Conservation (phyloP, 129 eudicot species). For the Pulicaria dysenterica region DNA sequence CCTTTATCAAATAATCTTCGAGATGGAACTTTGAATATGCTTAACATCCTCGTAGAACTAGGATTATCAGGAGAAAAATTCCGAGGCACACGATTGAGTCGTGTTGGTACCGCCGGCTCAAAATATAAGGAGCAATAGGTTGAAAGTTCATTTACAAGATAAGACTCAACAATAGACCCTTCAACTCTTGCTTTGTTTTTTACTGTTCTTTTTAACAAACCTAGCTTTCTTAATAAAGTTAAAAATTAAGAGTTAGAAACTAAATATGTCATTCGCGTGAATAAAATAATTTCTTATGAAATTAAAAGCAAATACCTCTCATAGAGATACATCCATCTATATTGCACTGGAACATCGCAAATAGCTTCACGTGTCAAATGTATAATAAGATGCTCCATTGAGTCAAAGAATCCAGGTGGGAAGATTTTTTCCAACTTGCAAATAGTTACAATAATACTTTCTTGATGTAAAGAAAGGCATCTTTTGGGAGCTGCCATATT, state of each 20-base stretch:
- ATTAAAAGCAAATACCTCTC: not conserved
- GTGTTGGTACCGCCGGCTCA: not conserved
- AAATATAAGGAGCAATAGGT: not conserved
- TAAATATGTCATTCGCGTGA: not conserved
- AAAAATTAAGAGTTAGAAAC: not conserved
- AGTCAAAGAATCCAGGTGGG: too few relatives aligned
- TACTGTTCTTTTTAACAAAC: not conserved
- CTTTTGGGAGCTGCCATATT: too few relatives aligned
- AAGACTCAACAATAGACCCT: not conserved
- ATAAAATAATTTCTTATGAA: too few relatives aligned
- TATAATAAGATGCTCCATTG: too few relatives aligned
- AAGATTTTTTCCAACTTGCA: too few relatives aligned
- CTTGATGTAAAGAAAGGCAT: too few relatives aligned
- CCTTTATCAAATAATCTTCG: too few relatives aligned
- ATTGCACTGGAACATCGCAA: too few relatives aligned
- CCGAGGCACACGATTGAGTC: not conserved
- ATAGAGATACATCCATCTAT: too few relatives aligned
- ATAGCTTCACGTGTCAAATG: too few relatives aligned
- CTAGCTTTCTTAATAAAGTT: not conserved
- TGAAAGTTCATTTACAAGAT: not conserved
- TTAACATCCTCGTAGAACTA: not conserved
- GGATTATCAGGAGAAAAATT: not conserved
- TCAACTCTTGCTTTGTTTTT: not conserved
- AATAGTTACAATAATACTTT: not conserved
- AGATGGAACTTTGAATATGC: too few relatives aligned